Evolutionary conservation across 192 early-diverging fungal genomes (phyloP), one percentile per base, ranked within the genome.

Genomic region (Entrophospora sp.): DNA sequence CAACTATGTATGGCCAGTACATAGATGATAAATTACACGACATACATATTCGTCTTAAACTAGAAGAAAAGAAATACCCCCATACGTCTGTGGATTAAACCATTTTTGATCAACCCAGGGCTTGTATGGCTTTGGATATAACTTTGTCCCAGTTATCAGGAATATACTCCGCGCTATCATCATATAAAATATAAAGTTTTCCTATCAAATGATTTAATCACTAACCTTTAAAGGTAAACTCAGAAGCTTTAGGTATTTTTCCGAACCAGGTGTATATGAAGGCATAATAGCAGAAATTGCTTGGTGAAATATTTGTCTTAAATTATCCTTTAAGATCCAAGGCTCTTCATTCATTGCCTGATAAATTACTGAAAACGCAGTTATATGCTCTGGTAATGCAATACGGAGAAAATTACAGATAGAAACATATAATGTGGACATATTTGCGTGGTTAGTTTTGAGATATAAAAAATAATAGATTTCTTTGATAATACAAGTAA

Each of bases 41-140:
- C 25, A 57, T 16, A 57, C 20, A 30, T 32, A 32, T 57, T 57
- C 30, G 1, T 32, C 30, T 57, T 16, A 57, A 57, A 25, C 30
- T 25, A 31, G 53, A 57, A 25, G 24, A 1, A 57, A 57, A 30
- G 25, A 57, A 57, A 57, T 30, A 57, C 27, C 53, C 53, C 53
- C 53, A 57, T 57, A 32, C 5, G 53, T 57, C 53, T 57, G 53
- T 31, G 53, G 53, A 57, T 57, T 32, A 57, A 57, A 30, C 0
- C 3, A 3, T 57, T 57, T 30, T 30, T 32, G 27, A 57, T 31
- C 53, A 57, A 57, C 0, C 53, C 53, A 31, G 53, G 53, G 53
- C 53, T 57, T 57, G 30, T 32, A 57, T 57, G 53, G 53, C 53
- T 57, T 57, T 57, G 53, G 53, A 57, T 57, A 57, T 57, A 32